Base-by-base conservation (phyloP, 2,329 filamentous ascomycete species). In the Truncatella angustata region DNA sequence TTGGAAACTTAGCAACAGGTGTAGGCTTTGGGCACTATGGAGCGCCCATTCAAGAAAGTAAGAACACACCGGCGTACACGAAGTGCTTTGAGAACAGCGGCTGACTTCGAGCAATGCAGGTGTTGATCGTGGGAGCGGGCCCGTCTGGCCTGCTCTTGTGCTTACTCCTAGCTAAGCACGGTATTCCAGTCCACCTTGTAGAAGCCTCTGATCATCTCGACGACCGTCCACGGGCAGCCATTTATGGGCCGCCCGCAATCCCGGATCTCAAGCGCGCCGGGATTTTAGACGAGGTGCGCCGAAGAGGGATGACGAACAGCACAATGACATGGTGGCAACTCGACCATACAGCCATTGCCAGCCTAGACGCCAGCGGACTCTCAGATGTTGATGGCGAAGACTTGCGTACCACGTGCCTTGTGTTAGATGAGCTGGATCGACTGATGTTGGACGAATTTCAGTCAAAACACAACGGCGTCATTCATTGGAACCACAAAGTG, bases 161-260 rank as follows among this genome's bases (percentile, higher is more conserved):
- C 12, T 69, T 83, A 3, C 71, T 84, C 2, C 74, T 85, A 5
- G 72, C 78, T 18, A 75, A 77, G 57, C 72, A 77, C 49, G 72
- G 73, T 40, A 79, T 84, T 54, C 67, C 72, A 26, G 75, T 80
- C 39, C 76, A 75, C 21, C 70, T 84, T 20, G 70, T 86, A 49
- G 84, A 87, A 59, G 76, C 77, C 3, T 73, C 76, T 2, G 63
- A 72, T 23, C 70, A 76, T 50, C 72, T 86, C 42, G 80, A 85
- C 67, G 71, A 77, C 52, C 80, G 81, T 52, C 84, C 84, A 0
- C 80, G 84, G 24, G 84, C 84, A 12, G 80, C 82, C 3, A 81
- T 85, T 65, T 86, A 85, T 62, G 80, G 78, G 3, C 73, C 79
- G 0, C 74, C 81, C 1, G 82, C 81, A 1, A 76, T 82, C 39